These are phyloP conservation scores for Meyerozyma guilliermondii DNA, from an alignment of 1,139 yeast species.

Conservation along the genomic window DNA sequence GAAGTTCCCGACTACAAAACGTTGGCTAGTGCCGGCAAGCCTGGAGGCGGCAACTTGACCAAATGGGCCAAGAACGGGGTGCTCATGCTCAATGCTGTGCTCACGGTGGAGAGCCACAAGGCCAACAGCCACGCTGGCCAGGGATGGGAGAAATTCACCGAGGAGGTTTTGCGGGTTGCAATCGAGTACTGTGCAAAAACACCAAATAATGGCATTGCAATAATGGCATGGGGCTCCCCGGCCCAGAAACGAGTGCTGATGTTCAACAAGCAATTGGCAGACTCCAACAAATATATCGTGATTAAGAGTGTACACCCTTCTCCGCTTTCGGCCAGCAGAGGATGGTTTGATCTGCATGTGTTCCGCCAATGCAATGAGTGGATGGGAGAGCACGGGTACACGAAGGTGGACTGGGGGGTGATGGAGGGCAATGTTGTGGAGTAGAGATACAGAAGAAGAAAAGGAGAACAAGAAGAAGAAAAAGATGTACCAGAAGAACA, in stretches of 20 bases:
- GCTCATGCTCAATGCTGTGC: constrained; percentile 75
- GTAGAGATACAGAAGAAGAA: constrained; percentile 2
- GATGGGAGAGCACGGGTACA: constrained; percentile 47
- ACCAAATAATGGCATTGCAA: constrained; percentile 52
- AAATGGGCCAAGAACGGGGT: constrained; percentile 92
- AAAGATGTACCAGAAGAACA: no score
- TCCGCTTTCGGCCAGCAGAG: constrained; percentile 84
- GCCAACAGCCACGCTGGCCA: constrained; percentile 87
- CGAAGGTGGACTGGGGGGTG: constrained; percentile 62
- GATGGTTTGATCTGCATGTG: constrained; percentile 71
- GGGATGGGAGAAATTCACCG: constrained; percentile 95
- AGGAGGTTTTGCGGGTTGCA: constrained; percentile 50
- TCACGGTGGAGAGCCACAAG: constrained; percentile 90
- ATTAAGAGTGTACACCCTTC: constrained; percentile 88
- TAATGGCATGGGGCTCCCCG: constrained; percentile 93
- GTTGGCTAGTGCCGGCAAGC: constrained; percentile 19
- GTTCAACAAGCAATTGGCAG: constrained; percentile 24
- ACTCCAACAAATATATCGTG: constrained; percentile 35
- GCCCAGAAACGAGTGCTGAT: constrained; percentile 69
- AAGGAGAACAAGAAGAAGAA: no score
- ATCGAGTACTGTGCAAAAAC: constrained; percentile 25
- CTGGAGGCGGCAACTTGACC: constrained; percentile 63
- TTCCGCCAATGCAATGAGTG: constrained; percentile 71
- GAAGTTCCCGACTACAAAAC: constrained; percentile 44
- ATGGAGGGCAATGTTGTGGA: constrained; percentile 21